phyloP scores from a whole-genome alignment of 768 basidiomycete genomes.

The Russula olivacea region DNA sequence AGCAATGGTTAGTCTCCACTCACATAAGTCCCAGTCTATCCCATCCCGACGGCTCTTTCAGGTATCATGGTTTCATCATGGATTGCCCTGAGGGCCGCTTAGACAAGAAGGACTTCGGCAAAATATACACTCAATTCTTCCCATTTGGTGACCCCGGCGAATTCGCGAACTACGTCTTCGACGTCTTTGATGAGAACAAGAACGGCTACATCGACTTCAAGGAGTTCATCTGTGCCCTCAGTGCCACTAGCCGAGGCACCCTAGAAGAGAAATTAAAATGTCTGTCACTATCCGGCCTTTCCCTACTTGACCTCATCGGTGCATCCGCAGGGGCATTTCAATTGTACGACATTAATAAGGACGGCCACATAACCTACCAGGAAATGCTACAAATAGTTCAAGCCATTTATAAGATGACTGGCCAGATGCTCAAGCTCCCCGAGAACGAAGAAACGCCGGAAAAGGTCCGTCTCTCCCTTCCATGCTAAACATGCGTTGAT shows the following conservation, averaged over 20 bases:
- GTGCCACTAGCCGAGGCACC: slow-evolving; percentile 86
- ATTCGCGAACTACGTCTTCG: slow-evolving; percentile 98
- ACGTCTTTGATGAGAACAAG: slow-evolving; percentile 92
- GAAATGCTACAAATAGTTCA: slow-evolving; percentile 99
- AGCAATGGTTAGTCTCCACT: slow-evolving; percentile 65
- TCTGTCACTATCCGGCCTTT: slow-evolving; percentile 37
- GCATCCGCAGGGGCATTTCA: slow-evolving; percentile 89
- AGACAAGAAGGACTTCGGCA: slow-evolving; percentile 91
- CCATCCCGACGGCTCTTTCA: slow-evolving; percentile 31
- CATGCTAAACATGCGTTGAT: slow-evolving; percentile 12
- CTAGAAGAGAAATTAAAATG: slow-evolving; percentile 98
- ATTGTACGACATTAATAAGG: slow-evolving; percentile 97
- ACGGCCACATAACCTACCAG: slow-evolving; percentile 95
- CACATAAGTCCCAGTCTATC: not conserved
- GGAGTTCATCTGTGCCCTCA: slow-evolving; percentile 97
- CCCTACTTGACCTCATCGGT: not conserved
- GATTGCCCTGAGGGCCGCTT: slow-evolving; percentile 97
- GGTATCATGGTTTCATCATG: slow-evolving; percentile 99
- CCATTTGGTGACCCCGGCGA: slow-evolving; percentile 96
- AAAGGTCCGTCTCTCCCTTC: slow-evolving; percentile 51
- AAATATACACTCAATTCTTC: slow-evolving; percentile 99
- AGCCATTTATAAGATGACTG: slow-evolving; percentile 99
- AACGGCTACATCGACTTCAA: slow-evolving; percentile 99
- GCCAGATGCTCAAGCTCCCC: slow-evolving; percentile 98
- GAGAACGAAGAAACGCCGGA: slow-evolving; percentile 99